Base-by-base conservation (phyloP, 139 green algal species). In the Picochlorum costavermella region DNA sequence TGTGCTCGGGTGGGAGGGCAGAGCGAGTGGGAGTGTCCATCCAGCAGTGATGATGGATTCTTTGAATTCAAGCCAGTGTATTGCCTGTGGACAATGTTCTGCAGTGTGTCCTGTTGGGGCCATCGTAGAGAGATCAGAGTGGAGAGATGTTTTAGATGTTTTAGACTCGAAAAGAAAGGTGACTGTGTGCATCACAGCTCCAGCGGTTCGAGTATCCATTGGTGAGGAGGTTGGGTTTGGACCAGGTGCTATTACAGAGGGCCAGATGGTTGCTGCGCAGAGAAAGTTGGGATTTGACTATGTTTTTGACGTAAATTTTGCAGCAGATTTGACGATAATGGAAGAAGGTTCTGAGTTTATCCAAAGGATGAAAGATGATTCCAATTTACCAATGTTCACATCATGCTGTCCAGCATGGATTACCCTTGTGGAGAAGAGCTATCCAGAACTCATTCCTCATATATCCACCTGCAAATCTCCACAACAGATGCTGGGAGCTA, bases 281-380 rank as follows among this genome's bases (percentile, higher is more conserved):
- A 61, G 75, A 12, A 37, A 40, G 29, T 67, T 87, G 23, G 83
- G 83, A 51, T 90, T 90, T 51, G 67, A 87, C 56, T 70, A 78
- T 63, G 76, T 88, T 3, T 85, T 86, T 63, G 82, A 76, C 26
- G 69, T 76, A 14, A 60, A 71, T 61, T 67, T 71, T 28, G 56
- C 43, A 10, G 83, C 83, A 30, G 83, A 90, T 65, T 68, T 90
- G 43, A 90, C 83, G 12, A 87, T 90, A 58, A 83, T 89, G 79
- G 83, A 90, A 67, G 83, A 90, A 66, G 77, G 68, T 20, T 76
- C 56, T 14, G 80, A 88, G 73, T 70, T 88, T 57, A 62, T 88
- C 31, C 29, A 75, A 45, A 61, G 80, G 6, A 53, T 86, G 68
- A 30, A 25, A 20, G 12, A 29, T 20, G 25, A 29, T 33, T 8